Conservation (phyloP, 352 stramenopile genomes). For the Phytophthora uliginosa region DNA sequence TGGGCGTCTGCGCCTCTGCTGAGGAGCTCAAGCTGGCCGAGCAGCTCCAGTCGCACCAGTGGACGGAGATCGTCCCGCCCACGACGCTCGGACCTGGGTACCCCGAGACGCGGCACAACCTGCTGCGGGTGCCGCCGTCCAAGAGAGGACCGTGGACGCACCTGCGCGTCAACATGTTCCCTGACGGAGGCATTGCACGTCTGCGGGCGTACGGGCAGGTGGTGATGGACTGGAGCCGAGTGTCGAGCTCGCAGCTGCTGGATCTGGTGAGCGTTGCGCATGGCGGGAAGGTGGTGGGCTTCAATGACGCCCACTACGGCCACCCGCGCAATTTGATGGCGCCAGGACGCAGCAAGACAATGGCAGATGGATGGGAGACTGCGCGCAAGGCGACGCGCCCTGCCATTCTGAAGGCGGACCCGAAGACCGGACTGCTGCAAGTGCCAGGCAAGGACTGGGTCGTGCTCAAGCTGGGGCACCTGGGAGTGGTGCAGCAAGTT, state of each 20-base stretch:
- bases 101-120: conserved; percentile 88
- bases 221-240: conserved; percentile 66
- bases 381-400: conserved; percentile 91
- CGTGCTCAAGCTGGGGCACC: conserved; percentile 91
- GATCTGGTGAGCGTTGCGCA: conserved; percentile 90
- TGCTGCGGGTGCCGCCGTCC: conserved; percentile 62
- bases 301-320: conserved; percentile 96
- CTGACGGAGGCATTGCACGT: conserved; percentile 94
- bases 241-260: conserved; percentile 60
- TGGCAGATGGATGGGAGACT: conserved; percentile 97
- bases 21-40: conserved; percentile 55
- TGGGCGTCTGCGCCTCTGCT: conserved; percentile 58
- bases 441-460: conserved; percentile 93
- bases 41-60: conserved; percentile 63
- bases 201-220: conserved; percentile 88
- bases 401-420: conserved; percentile 65
- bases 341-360: conserved; percentile 88
- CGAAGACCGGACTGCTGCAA: conserved; percentile 54
- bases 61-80: conserved; percentile 72
- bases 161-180: conserved; percentile 94
- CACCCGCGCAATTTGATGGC: conserved; percentile 94
- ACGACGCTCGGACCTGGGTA: conserved; percentile 81
- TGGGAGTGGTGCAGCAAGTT: conserved; percentile 70
- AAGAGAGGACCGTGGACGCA: conserved; percentile 81
- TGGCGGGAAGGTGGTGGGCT: conserved; percentile 89